These are phyloP conservation scores for Nicotiana noctiflora DNA, from an alignment of 257 asterid species.

Conservation along the genomic window DNA sequence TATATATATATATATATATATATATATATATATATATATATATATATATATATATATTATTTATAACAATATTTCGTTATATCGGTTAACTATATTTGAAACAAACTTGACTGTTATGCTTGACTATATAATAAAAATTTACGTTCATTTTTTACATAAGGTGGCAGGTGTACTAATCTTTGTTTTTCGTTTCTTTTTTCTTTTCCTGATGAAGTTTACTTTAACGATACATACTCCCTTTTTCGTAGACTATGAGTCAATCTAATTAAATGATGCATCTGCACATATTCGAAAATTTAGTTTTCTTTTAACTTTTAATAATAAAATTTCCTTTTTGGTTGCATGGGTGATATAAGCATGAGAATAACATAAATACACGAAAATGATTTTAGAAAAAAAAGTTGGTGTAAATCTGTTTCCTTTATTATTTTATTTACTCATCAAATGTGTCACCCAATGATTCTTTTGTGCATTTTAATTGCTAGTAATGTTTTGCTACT, in stretches of 20 bases:
- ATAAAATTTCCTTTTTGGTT: neutral
- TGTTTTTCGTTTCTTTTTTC: neutral
- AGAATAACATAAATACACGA: neutral
- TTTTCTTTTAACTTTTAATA: neutral
- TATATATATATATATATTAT: too few species aligned
- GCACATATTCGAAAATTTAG: neutral
- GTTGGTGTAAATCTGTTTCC: neutral
- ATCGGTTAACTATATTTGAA: accelerated
- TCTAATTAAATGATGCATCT: neutral
- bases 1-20: too few species aligned
- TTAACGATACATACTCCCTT: neutral
- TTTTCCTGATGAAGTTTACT: neutral
- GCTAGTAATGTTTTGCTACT: neutral
- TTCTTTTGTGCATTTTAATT: neutral
- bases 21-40: too few species aligned
- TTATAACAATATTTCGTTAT: too few species aligned
- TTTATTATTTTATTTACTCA: neutral
- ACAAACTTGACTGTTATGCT: too few species aligned
- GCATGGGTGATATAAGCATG: neutral
- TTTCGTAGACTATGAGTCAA: neutral
- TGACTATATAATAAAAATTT: too few species aligned
- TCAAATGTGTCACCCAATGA: neutral
- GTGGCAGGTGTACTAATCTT: neutral
- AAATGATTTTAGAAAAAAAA: neutral
- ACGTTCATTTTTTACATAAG: neutral